Base-by-base conservation (phyloP, 257 asterid genomes). In the Solanum tarijense region DNA sequence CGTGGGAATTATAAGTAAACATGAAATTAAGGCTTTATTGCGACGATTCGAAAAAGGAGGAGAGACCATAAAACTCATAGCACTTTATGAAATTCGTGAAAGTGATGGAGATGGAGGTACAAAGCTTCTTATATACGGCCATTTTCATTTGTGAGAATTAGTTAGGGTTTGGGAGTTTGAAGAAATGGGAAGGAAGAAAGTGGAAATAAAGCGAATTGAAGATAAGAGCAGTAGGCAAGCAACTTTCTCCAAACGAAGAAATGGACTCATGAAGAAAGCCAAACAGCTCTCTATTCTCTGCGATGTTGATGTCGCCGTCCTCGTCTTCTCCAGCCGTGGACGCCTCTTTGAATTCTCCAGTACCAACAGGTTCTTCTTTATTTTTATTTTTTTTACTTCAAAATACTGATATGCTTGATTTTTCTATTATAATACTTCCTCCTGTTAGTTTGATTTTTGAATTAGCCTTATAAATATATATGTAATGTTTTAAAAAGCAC, bases 281-380 rank as follows among this genome's bases (percentile, higher is more conserved):
- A 88, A 88, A 79, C 90, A 94, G 52, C 88, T 94, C 34, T 84
- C 92, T 5, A 87, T 93, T 69, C 90, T 94, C 52, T 93, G 95
- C 89, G 96, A 94, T 65, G 95, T 92, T 3, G 94, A 93, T 31
- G 91, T 92, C 43, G 94, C 89, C 4, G 93, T 68, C 48, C 36
- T 93, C 86, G 69, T 94, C 90, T 88, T 90, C 93, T 94, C 96
- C 86, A 58, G 90, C 74, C 87, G 94, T n/a, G 96, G 94, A 35
- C 93, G 91, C 89, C 90, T 86, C 31, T 91, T 89, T 89, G 90
- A 89, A 9, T 93, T 90, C 90, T 88, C 91, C 79, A 93, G 94
- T 89, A 81, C 93, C 7, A 87, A 90, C 90, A 94, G 96, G 98
- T 93, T 12, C 87, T 62, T 73, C 58, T 66, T 25, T 3, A 35